These are phyloP conservation scores for rapeseed (Brassica napus) DNA, from an alignment of 345 rosid genomes.

Conservation along the genomic window DNA sequence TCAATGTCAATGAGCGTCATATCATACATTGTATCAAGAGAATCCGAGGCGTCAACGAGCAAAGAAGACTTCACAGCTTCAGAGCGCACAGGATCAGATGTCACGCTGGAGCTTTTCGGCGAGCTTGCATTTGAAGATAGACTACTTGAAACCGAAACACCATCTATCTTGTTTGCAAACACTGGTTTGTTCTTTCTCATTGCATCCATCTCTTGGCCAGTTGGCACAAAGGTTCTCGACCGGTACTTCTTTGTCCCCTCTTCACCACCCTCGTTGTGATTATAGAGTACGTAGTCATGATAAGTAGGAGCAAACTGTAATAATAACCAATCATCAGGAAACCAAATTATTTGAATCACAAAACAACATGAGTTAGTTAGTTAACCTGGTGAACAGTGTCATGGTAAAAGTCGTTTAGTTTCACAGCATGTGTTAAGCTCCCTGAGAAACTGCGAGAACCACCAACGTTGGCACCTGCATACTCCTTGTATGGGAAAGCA, in stretches of 20 bases:
- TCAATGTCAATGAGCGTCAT: slow-evolving; percentile 91
- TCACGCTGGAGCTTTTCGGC: slow-evolving; percentile 43
- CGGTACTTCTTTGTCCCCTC: slow-evolving; percentile 89
- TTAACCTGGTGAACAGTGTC: slow-evolving; percentile 98
- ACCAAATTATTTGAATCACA: slow-evolving; percentile 3
- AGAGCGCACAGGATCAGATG: slow-evolving; percentile 46
- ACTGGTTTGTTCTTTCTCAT: slow-evolving; percentile 73
- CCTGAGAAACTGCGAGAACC: slow-evolving; percentile 69
- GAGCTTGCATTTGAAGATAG: slow-evolving; percentile 68
- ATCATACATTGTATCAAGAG: slow-evolving; percentile 62
- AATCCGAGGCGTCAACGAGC: slow-evolving; percentile 63
- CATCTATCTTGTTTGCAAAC: slow-evolving; percentile 78
- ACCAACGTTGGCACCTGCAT: slow-evolving; percentile 93
- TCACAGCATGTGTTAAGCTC: slow-evolving; percentile 91
- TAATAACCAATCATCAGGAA: slow-evolving; percentile 26
- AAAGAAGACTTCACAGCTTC: slow-evolving; percentile 65
- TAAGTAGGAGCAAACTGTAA: slow-evolving; percentile 97
- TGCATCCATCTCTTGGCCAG: slow-evolving; percentile 97
- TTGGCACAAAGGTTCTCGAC: slow-evolving; percentile 95
- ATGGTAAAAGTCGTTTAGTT: slow-evolving; percentile 92
- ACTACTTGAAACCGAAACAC: slow-evolving; percentile 67
- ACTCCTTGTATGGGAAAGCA: slow-evolving; percentile 98
- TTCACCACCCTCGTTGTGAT: slow-evolving; percentile 76
- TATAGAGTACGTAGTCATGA: slow-evolving; percentile 95
- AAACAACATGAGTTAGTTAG: background rate